phyloP scores from a whole-genome alignment of 441 rosid genomes.

The Macaranga tanarius region DNA sequence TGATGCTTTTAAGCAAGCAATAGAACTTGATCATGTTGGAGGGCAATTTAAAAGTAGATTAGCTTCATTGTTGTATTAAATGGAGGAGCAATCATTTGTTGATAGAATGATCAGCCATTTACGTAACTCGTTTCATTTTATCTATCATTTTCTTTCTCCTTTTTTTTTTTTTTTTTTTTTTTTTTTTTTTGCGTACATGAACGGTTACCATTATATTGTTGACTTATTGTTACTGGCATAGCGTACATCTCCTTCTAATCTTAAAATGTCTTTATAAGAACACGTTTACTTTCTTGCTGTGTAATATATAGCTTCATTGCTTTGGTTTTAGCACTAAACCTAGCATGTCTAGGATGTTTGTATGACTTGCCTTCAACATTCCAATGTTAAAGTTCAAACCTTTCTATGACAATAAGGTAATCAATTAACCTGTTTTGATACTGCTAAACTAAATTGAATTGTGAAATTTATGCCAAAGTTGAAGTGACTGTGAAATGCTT shows the following conservation, averaged over 20 bases:
- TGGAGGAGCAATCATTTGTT: slow-evolving; percentile 65
- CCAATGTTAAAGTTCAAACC: too few species aligned
- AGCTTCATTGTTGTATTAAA: slow-evolving; percentile 25
- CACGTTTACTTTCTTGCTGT: background rate
- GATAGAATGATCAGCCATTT: slow-evolving; percentile 65
- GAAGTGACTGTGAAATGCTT: background rate
- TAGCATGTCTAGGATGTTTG: too few species aligned
- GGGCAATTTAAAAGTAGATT: background rate
- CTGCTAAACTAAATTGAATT: background rate
- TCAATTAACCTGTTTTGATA: background rate
- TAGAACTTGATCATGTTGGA: background rate
- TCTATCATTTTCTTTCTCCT: too few species aligned
- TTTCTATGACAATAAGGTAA: background rate
- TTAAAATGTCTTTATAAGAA: background rate
- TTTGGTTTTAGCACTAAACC: background rate
- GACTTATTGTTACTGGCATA: background rate
- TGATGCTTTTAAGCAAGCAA: too few species aligned
- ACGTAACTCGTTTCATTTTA: slow-evolving; percentile 37
- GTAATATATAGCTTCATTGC: background rate
- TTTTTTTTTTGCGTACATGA: too few species aligned
- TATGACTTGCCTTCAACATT: too few species aligned
- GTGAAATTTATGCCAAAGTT: background rate
- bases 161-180: too few species aligned
- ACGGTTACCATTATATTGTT: background rate
- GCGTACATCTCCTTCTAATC: background rate